A percentile compares a stretch with the other conserved stretches of the same genome.
phyloP scores from a whole-genome alignment of 2,329 filamentous ascomycete genomes.

The Aureobasidium zeae region DNA sequence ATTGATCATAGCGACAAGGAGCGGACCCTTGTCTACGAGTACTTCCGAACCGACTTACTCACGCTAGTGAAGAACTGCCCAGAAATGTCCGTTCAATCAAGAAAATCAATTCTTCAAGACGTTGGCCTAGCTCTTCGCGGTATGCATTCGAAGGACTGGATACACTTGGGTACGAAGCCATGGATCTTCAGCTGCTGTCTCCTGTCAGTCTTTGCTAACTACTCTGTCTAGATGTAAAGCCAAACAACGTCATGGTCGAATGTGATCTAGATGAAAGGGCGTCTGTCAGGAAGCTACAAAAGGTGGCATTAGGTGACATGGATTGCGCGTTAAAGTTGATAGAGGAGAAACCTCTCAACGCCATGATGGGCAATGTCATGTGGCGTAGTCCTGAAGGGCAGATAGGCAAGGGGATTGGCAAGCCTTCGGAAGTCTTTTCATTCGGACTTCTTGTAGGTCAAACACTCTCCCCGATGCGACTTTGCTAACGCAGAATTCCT shows the following conservation, averaged over 20 bases:
- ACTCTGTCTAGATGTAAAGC: background rate
- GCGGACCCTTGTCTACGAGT: background rate
- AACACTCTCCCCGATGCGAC: background rate
- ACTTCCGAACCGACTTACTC: background rate
- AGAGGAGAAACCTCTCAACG: background rate
- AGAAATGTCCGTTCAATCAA: background rate
- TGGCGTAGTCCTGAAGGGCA: conserved; percentile 1
- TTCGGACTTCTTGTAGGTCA: conserved; percentile 1
- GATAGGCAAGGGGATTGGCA: background rate
- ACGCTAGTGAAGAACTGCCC: background rate
- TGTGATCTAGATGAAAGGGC: background rate
- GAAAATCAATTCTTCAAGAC: background rate
- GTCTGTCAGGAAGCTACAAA: background rate
- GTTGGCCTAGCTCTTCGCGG: background rate
- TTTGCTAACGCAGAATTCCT: background rate
- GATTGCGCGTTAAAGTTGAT: background rate
- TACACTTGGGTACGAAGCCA: background rate
- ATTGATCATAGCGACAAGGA: background rate
- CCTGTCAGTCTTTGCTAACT: background rate
- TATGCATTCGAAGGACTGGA: background rate
- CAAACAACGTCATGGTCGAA: background rate
- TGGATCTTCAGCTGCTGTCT: background rate
- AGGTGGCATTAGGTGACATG: background rate
- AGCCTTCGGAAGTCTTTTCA: background rate
- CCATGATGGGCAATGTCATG: background rate